These are phyloP conservation scores for Hydrangea macrophylla DNA, from an alignment of 148 eudicot genomes.

Conservation along the genomic window DNA sequence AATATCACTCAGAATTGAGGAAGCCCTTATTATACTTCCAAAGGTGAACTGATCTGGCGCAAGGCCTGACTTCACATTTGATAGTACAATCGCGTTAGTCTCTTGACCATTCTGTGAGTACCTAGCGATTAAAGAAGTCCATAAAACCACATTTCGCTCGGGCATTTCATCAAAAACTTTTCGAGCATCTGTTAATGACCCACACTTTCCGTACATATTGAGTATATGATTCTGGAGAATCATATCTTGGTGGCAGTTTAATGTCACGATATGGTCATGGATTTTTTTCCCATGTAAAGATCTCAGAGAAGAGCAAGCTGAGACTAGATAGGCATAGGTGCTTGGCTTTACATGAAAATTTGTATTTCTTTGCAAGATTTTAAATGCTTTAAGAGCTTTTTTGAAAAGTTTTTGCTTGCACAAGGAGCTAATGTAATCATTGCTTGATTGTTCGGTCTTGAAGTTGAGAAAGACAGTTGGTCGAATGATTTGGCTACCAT, in stretches of 20 bases:
- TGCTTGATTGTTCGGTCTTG: conserved; percentile 27
- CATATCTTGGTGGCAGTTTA: conserved; percentile 18
- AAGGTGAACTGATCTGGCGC: conserved; percentile 36
- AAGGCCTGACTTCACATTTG: conserved; percentile 25
- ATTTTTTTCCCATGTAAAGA: conserved; percentile 30
- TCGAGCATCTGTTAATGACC: conserved; percentile 32
- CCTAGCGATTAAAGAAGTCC: conserved; percentile 42
- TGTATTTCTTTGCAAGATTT: conserved; percentile 15
- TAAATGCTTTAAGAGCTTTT: conserved; percentile 35
- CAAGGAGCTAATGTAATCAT: conserved; percentile 32
- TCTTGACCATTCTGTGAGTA: conserved; percentile 30
- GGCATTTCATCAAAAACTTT: conserved; percentile 36
- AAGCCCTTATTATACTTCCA: conserved; percentile 36
- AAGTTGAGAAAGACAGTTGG: conserved; percentile 7
- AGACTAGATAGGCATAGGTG: conserved; percentile 32
- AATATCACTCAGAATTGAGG: conserved; percentile 22
- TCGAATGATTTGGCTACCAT: conserved; percentile 9
- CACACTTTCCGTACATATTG: conserved; percentile 49
- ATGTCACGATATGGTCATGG: conserved; percentile 25
- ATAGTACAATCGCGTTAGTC: conserved; percentile 24
- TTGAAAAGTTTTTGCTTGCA: conserved; percentile 32
- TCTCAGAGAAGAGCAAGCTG: conserved; percentile 38
- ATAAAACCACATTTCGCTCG: conserved; percentile 33
- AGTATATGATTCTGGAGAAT: conserved; percentile 37
- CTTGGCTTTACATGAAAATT: conserved; percentile 20